Base-by-base conservation (phyloP, 257 asterid genomes). In the Parsonsia alboflavescens region DNA sequence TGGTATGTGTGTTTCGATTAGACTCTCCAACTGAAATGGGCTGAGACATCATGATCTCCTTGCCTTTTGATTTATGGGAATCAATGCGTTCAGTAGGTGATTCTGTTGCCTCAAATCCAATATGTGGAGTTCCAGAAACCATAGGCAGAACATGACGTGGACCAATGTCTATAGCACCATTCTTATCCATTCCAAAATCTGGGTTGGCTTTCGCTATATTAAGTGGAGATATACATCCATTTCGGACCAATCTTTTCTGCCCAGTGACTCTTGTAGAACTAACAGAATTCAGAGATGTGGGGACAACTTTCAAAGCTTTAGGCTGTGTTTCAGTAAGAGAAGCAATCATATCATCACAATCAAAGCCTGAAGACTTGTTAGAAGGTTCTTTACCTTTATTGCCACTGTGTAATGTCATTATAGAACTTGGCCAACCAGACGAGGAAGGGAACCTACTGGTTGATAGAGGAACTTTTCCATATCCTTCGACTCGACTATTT, bases 151-250 rank as follows among this genome's bases (percentile, higher is more conserved):
- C 75, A 82, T 56, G 58, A 64, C 70, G 73, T 64, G 48, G 82
- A 48, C 78, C 84, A 80, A 67, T 81, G 77, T 78, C 82, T 48
- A 76, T 74, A 73, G 77, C 68, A 67, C 65, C 73, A 73, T 78
- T 62, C 54, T 57, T 73, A 41, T 76, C 86, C 82, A 73, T 87
- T 68, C 66, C 89, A 78, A 78, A 73, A 75, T 80, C 73, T 70
- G 84, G 87, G 76, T 88, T 85, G 22, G 79, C 83, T 84, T 86
- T 90, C 53, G 93, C 92, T 77, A 88, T 80, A 79, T 88, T 93
- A 76, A 67, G 85, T 17, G 98, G 98, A 76, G 91, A 88, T 81
- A 93, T 93, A 81, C 92, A 89, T 79, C 98, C 98, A 85, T 91
- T 93, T 75, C 89, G 82, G n/a, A 91, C 98, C 87, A 91, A 79